Percentiles rank a stretch among this genome's conserved stretches.
These are phyloP conservation scores for Cladophialophora carrionii DNA, from an alignment of 2,329 filamentous ascomycete genomes.

Conservation along the genomic window DNA sequence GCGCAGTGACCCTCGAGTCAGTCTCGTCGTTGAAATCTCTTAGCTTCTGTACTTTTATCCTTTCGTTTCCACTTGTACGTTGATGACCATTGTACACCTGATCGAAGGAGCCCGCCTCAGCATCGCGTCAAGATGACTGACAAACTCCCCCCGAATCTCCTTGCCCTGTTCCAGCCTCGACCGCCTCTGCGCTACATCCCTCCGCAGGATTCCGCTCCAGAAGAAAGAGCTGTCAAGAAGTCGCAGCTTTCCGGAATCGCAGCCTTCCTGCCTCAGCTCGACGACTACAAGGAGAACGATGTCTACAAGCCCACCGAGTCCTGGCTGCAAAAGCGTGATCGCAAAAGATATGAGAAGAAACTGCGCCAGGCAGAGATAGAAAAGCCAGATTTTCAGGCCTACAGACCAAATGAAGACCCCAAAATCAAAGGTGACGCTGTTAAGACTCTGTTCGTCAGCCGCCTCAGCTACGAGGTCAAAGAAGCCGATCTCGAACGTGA, in stretches of 20 bases:
- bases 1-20: background rate
- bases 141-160: slow-evolving; percentile 88
- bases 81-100: slow-evolving; percentile 10
- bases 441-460: slow-evolving; percentile 89
- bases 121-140: slow-evolving; percentile 73
- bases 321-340: slow-evolving; percentile 85
- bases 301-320: slow-evolving; percentile 83
- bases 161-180: slow-evolving; percentile 92
- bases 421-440: slow-evolving; percentile 92
- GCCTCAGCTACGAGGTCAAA: slow-evolving; percentile 85
- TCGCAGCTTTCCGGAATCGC: slow-evolving; percentile 73
- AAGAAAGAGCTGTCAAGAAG: slow-evolving; percentile 69
- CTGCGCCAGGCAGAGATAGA: slow-evolving; percentile 63
- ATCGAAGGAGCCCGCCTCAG: slow-evolving; percentile 27
- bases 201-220: slow-evolving; percentile 78
- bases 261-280: slow-evolving; percentile 71
- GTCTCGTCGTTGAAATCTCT: background rate
- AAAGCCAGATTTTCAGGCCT: slow-evolving; percentile 66
- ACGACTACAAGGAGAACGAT: slow-evolving; percentile 77
- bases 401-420: slow-evolving; percentile 79
- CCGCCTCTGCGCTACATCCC: slow-evolving; percentile 88
- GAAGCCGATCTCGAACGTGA: slow-evolving; percentile 90
- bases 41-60: slow-evolving; percentile 8
- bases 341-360: slow-evolving; percentile 79
- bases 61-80: slow-evolving; percentile 7